phyloP scores from a whole-genome alignment of 2,329 filamentous ascomycete genomes.

The Lecanosticta acicola region DNA sequence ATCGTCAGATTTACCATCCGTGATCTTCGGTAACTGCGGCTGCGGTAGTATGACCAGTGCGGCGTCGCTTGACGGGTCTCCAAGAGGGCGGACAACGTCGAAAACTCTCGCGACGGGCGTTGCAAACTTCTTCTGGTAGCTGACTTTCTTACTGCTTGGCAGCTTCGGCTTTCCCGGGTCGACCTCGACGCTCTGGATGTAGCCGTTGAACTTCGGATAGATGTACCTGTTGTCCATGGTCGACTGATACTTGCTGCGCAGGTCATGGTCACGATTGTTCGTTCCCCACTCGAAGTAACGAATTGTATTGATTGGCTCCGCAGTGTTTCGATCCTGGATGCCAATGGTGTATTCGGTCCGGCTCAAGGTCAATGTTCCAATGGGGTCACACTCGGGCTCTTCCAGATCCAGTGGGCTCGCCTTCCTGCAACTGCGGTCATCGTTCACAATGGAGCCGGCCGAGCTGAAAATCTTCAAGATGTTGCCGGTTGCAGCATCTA shows the following conservation, averaged over 20 bases:
- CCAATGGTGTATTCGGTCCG: conserved; percentile 84
- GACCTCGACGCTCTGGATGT: conserved; percentile 75
- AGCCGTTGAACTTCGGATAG: conserved; percentile 78
- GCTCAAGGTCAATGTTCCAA: conserved; percentile 74
- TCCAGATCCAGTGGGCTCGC: conserved; percentile 55
- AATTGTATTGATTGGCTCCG: conserved; percentile 76
- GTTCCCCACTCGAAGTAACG: conserved; percentile 92
- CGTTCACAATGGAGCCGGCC: conserved; percentile 58
- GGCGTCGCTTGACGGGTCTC: conserved; percentile 59
- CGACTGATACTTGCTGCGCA: conserved; percentile 72
- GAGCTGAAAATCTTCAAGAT: conserved; percentile 81
- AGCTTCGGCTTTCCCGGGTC: conserved; percentile 38
- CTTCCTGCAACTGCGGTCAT: conserved; percentile 68
- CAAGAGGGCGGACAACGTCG: conserved; percentile 48
- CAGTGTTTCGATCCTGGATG: conserved; percentile 69
- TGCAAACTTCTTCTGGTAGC: conserved; percentile 30
- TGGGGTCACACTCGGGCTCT: conserved; percentile 68
- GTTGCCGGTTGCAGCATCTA: conserved; percentile 79
- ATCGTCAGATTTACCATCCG: conserved; percentile 22
- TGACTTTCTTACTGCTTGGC: conserved; percentile 9
- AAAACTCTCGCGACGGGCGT: conserved; percentile 31
- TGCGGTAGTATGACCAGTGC: conserved; percentile 83
- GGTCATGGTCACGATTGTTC: conserved; percentile 83
- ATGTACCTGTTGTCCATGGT: conserved; percentile 87
- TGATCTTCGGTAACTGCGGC: conserved; percentile 58